These are phyloP conservation scores for Pistacia integerrima DNA, from an alignment of 345 rosid species.

Conservation along the genomic window DNA sequence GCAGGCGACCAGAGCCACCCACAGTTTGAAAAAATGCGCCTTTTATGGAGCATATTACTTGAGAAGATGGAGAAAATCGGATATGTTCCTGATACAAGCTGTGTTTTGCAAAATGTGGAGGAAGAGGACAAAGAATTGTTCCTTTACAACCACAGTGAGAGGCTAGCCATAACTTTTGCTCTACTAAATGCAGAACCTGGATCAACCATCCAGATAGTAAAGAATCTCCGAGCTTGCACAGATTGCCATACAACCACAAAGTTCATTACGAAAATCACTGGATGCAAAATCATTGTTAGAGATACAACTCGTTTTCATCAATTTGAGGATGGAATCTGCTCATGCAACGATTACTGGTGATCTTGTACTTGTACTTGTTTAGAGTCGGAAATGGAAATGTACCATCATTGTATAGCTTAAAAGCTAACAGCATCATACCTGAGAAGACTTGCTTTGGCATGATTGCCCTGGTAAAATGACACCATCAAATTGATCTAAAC, in stretches of 20 bases:
- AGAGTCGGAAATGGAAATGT: background rate
- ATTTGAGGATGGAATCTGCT: slow-evolving; percentile 18
- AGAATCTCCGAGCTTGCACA: slow-evolving; percentile 17
- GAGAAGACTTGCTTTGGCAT: background rate
- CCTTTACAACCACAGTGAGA: slow-evolving; percentile 17
- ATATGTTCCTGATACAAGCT: slow-evolving; percentile 16
- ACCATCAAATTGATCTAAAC: too few relatives aligned
- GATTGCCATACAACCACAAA: slow-evolving; percentile 13
- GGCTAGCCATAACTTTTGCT: slow-evolving; percentile 11
- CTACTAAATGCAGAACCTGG: slow-evolving; percentile 6
- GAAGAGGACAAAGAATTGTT: slow-evolving; percentile 16
- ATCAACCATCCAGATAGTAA: slow-evolving; percentile 14
- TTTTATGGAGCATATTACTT: slow-evolving; percentile 13
- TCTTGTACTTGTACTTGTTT: background rate
- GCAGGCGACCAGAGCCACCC: slow-evolving; percentile 15
- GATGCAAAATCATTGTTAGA: slow-evolving; percentile 7
- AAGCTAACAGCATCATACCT: background rate
- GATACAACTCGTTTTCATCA: slow-evolving; percentile 21
- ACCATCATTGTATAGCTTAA: background rate
- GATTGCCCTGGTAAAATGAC: too few relatives aligned
- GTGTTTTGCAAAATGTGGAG: slow-evolving; percentile 17
- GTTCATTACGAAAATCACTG: slow-evolving; percentile 20
- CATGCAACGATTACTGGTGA: slow-evolving; percentile 1
- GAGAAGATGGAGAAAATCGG: slow-evolving; percentile 16
- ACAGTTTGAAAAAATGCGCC: slow-evolving; percentile 6